Percentiles rank a stretch among this genome's conserved stretches.
These are phyloP conservation scores for Mercurialis annua DNA, from an alignment of 345 rosid species.

Conservation along the genomic window DNA sequence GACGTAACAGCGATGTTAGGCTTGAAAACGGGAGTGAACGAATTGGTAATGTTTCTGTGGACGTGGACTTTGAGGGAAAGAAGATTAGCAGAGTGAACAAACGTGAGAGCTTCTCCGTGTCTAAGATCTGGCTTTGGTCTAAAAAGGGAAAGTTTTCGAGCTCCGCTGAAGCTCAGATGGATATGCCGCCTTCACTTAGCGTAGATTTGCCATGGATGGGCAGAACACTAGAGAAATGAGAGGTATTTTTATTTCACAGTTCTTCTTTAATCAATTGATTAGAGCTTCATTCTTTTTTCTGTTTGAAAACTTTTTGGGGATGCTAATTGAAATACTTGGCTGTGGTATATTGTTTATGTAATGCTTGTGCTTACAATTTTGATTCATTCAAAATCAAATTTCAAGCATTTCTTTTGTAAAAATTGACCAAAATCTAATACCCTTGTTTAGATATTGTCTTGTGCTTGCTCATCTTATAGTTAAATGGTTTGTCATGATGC, in stretches of 20 bases:
- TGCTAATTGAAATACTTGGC: conserved; percentile 15
- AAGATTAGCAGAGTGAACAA: conserved; percentile 17
- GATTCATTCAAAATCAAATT: conserved; percentile 11
- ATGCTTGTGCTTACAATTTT: conserved; percentile 7
- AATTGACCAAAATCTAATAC: conserved; percentile 10
- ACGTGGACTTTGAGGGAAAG: conserved; percentile 21
- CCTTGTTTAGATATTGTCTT: neutral
- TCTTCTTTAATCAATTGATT: conserved; percentile 18
- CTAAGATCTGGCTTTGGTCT: conserved; percentile 35
- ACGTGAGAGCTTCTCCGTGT: conserved; percentile 31
- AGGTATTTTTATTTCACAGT: conserved; percentile 12
- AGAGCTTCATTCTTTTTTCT: conserved; percentile 22
- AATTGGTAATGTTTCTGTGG: conserved; percentile 13
- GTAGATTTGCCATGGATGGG: conserved; percentile 24
- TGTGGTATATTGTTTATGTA: conserved; percentile 16
- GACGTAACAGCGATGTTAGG: neutral
- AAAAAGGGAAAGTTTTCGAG: conserved; percentile 26
- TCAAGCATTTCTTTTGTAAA: neutral
- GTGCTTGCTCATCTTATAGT: neutral
- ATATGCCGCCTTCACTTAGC: conserved; percentile 17
- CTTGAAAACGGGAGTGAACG: conserved; percentile 5
- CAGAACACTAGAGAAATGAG: conserved; percentile 16
- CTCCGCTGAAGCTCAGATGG: conserved; percentile 22
- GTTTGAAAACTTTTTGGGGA: conserved; percentile 11
- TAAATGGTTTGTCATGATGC: neutral